Conservation (phyloP, 768 basidiomycete species). For the Neoboletus brunneissimus region DNA sequence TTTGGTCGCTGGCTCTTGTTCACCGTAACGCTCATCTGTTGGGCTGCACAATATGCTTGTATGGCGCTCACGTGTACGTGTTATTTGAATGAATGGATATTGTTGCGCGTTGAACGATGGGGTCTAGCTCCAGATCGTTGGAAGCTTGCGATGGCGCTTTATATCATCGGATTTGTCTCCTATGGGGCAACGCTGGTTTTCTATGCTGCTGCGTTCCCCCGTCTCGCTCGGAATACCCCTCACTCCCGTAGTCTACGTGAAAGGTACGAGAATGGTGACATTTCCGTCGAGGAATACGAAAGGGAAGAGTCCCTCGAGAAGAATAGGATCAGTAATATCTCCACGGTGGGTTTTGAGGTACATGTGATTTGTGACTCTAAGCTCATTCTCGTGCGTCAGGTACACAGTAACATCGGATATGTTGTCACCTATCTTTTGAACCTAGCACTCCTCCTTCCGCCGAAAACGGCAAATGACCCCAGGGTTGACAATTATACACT, state of each 20-base stretch:
- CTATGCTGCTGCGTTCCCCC: conserved; percentile 75
- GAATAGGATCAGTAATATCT: conserved; percentile 82
- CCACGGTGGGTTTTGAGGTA: conserved; percentile 50
- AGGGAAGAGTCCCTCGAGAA: conserved; percentile 76
- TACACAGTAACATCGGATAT: conserved; percentile 76
- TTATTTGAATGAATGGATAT: neutral
- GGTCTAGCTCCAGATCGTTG: conserved; percentile 60
- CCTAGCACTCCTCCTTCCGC: conserved; percentile 65
- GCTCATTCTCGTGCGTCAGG: conserved; percentile 37
- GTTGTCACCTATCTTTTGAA: conserved; percentile 63
- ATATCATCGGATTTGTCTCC: conserved; percentile 74
- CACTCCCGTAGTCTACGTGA: conserved; percentile 55
- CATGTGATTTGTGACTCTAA: neutral
- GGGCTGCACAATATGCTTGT: conserved; percentile 77
- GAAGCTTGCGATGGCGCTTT: conserved; percentile 74
- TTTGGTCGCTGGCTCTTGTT: conserved; percentile 82
- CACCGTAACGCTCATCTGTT: conserved; percentile 69
- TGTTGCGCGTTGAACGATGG: neutral
- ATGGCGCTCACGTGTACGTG: conserved; percentile 67
- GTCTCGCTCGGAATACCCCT: conserved; percentile 74
- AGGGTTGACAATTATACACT: conserved; percentile 74
- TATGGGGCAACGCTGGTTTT: conserved; percentile 83
- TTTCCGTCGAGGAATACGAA: conserved; percentile 62
- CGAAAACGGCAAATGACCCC: conserved; percentile 41
- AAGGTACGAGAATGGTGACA: conserved; percentile 58